Conservation (phyloP, 2,329 filamentous ascomycete genomes). For the Laburnicola sp. region DNA sequence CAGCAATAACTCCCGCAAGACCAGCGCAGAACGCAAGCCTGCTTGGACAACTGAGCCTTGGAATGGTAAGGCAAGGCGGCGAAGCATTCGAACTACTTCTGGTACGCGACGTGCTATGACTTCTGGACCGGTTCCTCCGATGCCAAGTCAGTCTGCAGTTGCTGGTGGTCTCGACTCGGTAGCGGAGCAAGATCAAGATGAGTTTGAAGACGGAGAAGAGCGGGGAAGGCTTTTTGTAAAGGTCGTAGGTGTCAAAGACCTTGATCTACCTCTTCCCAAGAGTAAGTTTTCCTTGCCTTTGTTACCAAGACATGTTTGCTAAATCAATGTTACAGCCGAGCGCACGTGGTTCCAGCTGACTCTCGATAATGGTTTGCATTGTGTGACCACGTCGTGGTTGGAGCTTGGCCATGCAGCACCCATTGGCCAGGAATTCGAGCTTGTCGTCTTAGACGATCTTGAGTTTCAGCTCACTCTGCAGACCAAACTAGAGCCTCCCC, state of each 20-base stretch:
- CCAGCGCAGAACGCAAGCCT: conserved; percentile 68
- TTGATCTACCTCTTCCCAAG: conserved; percentile 86
- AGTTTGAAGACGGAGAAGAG: conserved; percentile 78
- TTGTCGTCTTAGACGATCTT: conserved; percentile 95
- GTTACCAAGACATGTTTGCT: conserved; percentile 6
- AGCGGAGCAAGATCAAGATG: conserved; percentile 68
- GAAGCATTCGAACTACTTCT: conserved; percentile 62
- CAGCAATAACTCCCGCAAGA: conserved; percentile 73
- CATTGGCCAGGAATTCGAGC: conserved; percentile 96
- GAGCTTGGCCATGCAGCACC: conserved; percentile 89
- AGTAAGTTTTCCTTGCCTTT: conserved; percentile 61
- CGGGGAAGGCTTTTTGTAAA: conserved; percentile 94
- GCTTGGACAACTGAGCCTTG: conserved; percentile 97
- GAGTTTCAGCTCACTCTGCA: conserved; percentile 98
- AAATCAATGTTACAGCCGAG: conserved; percentile 63
- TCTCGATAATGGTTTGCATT: conserved; percentile 96
- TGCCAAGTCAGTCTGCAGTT: conserved; percentile 86
- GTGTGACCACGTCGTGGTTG: conserved; percentile 93
- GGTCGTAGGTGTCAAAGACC: conserved; percentile 95
- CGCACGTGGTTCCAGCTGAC: conserved; percentile 93
- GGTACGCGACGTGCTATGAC: conserved; percentile 63
- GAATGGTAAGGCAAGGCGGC: conserved; percentile 77
- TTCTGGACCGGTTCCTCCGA: conserved; percentile 71
- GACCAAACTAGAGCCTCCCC: conserved; percentile 83
- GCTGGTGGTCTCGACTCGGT: conserved; percentile 64